Evolutionary conservation across 768 basidiomycete genomes (phyloP).

Genomic region (Vishniacozyma victoriae): DNA sequence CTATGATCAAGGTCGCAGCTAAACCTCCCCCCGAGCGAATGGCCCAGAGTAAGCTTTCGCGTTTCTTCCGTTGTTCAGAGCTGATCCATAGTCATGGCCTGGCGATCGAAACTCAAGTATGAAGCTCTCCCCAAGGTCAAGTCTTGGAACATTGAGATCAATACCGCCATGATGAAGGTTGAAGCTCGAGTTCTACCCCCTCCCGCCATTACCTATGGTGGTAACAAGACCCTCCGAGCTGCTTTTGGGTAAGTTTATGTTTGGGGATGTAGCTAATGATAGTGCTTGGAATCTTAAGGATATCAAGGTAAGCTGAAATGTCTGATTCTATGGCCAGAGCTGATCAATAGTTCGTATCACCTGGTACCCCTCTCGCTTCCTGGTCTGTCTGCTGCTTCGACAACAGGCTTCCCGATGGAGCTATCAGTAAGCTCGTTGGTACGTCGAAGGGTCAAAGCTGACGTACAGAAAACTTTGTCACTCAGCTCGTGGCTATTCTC

Average conservation of each 20-base stretch:
- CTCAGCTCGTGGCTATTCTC: too few relatives aligned
- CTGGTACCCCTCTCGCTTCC: constrained; percentile 23
- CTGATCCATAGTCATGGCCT: constrained; percentile 23
- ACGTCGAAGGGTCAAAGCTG: too few relatives aligned
- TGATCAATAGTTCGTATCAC: constrained; percentile 14
- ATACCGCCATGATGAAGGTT: constrained; percentile 29
- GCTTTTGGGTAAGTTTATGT: constrained; percentile 17
- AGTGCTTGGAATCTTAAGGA: constrained; percentile 41
- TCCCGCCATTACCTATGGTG: constrained; percentile 38
- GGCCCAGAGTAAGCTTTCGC: constrained; percentile 18
- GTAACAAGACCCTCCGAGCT: constrained; percentile 19
- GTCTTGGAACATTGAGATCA: constrained; percentile 43
- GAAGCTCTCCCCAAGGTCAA: constrained; percentile 36
- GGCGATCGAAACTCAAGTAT: constrained; percentile 39
- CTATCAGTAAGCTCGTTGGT: constrained; percentile 24
- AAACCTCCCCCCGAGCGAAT: constrained; percentile 38
- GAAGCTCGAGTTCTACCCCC: constrained; percentile 38
- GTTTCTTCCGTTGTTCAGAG: background rate
- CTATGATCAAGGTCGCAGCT: constrained; percentile 43
- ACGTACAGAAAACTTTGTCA: too few relatives aligned
- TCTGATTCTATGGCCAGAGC: too few relatives aligned
- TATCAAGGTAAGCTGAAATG: constrained; percentile 21
- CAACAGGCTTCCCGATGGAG: constrained; percentile 4
- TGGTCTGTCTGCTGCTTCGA: constrained; percentile 41
- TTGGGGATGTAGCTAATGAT: background rate